Evolutionary conservation across 495 filamentous ascomycete species (phyloP), one percentile per base, ranked within the genome.

Genomic region (Symbiotaphrina buchneri): DNA sequence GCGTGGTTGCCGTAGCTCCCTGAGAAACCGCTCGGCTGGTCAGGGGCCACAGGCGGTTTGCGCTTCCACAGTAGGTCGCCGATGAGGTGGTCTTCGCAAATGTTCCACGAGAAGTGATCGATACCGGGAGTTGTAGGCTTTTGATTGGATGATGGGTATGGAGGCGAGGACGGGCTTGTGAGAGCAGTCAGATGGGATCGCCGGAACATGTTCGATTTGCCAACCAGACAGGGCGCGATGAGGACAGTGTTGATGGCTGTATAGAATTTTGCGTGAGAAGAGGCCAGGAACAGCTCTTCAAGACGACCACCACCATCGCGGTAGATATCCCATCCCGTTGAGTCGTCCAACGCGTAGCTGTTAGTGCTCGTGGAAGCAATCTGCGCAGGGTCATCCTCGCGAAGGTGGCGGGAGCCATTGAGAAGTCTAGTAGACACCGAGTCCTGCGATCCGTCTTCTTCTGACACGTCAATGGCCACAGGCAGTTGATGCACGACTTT

Each of bases 191-290:
- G 68, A 43, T 99, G 85, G 0, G 83, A 84, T 29, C 73, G 75
- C 18, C 87, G 77, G 58, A 95, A 95, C 77, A 99, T 91, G 52
- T 87, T 95, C 32, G 79, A 90, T 53, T 99, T 99, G 17, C 87
- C 87, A 4, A 95, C 77, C 33, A 90, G 79, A 49, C 90, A 95
- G 4, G 90, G 84, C 0, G 87, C 85, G 35, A 95, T 55, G 11
- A 71, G 59, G 16, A 93, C 77, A 4, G 83, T 82, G 55, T 94
- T 93, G 62, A 95, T 95, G 34, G 85, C 87, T 14, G 74, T 77
- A 56, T 99, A 99, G 62, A 99, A 93, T 44, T 99, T 99, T 31
- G 83, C 83, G 51, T 99, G 90, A 0, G 81, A 74, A 6, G 81
- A 84, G 1, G 83, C 74, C 56, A 94, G 68, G 55, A 99, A 99